Evolutionary conservation across 2,329 filamentous ascomycete genomes (phyloP).

Genomic region (Thielaviopsis punctulata): DNA sequence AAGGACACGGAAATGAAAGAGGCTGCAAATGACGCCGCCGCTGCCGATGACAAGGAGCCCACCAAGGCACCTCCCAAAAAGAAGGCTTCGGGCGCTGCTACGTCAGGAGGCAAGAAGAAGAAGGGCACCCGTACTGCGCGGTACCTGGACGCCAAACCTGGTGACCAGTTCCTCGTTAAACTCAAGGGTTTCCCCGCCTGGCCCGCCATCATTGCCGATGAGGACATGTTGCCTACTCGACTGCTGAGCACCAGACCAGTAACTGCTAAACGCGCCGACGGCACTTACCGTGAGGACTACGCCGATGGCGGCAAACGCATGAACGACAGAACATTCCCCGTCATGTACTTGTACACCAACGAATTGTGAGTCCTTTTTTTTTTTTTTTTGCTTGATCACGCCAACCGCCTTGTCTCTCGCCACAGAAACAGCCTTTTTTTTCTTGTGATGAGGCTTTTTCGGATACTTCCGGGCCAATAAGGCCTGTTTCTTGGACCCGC

Average conservation of each 20-base stretch:
- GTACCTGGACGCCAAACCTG: constrained; percentile 68
- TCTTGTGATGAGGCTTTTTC: neutral
- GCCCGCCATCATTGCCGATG: constrained; percentile 87
- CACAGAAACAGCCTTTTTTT: neutral
- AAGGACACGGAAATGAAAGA: constrained; percentile 12
- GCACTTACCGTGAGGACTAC: constrained; percentile 74
- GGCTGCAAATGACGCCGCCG: constrained; percentile 21
- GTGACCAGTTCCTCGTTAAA: constrained; percentile 81
- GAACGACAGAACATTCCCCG: constrained; percentile 71
- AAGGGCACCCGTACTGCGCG: constrained; percentile 63
- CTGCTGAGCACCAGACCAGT: constrained; percentile 68
- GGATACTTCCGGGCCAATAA: neutral
- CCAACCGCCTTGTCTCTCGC: too few relatives aligned
- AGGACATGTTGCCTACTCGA: constrained; percentile 73
- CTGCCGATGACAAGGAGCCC: constrained; percentile 26
- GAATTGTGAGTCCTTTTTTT: constrained; percentile 63
- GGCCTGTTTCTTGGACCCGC: constrained; percentile 11
- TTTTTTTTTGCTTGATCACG: too few relatives aligned
- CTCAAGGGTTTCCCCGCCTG: constrained; percentile 90
- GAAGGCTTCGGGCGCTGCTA: constrained; percentile 52
- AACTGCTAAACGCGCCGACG: constrained; percentile 64
- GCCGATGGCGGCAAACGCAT: constrained; percentile 74
- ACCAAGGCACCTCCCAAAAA: constrained; percentile 29
- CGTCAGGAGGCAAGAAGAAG: constrained; percentile 63
- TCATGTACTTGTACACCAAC: constrained; percentile 91